Conservation (phyloP, 2,329 filamentous ascomycete species). For the Beauveria scarabaeidicola region DNA sequence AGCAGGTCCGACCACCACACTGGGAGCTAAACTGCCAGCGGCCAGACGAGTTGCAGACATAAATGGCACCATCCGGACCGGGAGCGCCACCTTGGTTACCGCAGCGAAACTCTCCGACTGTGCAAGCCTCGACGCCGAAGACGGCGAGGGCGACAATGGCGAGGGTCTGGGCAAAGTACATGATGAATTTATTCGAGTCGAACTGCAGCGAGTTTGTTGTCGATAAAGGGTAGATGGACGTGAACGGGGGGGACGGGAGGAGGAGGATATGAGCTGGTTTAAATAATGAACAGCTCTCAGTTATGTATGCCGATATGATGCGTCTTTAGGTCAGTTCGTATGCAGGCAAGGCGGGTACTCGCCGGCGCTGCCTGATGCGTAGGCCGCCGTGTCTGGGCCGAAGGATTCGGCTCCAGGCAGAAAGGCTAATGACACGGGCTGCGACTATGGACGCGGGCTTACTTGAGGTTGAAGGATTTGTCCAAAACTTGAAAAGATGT, state of each 20-base stretch:
- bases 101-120: neutral
- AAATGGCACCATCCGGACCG: conserved; percentile 2
- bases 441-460: no score
- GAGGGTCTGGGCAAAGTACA: conserved; percentile 9
- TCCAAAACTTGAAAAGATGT: neutral
- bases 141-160: conserved; percentile 5
- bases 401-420: neutral
- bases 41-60: neutral
- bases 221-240: neutral
- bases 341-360: neutral
- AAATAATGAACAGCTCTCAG: neutral
- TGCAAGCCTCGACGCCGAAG: conserved; percentile 1
- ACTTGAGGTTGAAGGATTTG: neutral
- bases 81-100: neutral
- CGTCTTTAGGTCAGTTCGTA: neutral
- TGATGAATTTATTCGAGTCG: neutral
- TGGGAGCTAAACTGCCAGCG: neutral
- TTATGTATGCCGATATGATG: neutral
- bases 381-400: neutral
- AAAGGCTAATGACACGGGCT: neutral
- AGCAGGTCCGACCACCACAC: conserved; percentile 1
- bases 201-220: neutral
- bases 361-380: neutral
- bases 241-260: no score
- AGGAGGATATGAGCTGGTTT: neutral